Percentiles rank a stretch among this genome's conserved stretches.
Conservation (phyloP, 257 asterid species). For the Petrea volubilis region DNA sequence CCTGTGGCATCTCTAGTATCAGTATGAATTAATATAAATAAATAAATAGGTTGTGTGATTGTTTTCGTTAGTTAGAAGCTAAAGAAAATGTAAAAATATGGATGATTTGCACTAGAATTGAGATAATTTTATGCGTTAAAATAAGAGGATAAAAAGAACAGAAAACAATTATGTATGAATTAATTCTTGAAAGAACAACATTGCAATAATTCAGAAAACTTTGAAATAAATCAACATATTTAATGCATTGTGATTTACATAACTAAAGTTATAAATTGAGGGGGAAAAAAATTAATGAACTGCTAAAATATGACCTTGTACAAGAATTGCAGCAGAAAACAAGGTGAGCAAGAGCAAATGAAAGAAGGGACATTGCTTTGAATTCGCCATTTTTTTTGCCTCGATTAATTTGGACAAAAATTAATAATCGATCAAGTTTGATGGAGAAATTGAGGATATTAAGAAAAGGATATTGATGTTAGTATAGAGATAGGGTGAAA, state of each 20-base stretch:
- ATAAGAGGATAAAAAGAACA: not conserved
- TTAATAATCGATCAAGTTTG: not conserved
- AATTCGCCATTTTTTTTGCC: not conserved
- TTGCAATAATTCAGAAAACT: not conserved
- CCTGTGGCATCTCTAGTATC: slow-evolving; percentile 45
- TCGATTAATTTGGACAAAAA: not conserved
- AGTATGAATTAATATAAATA: too few species aligned
- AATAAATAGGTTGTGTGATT: too few species aligned
- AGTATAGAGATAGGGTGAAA: not conserved
- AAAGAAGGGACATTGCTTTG: not conserved
- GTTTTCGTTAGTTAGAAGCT: not conserved
- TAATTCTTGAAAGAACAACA: not conserved
- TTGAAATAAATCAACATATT: not conserved
- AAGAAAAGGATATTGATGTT: not conserved
- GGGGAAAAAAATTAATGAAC: too few species aligned
- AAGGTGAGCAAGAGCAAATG: not conserved
- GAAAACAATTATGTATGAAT: too few species aligned
- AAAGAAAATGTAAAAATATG: not conserved
- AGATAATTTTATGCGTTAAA: not conserved
- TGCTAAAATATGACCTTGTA: slow-evolving; percentile 16
- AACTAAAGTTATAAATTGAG: not conserved
- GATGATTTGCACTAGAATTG: not conserved
- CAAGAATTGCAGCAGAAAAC: slow-evolving; percentile 1
- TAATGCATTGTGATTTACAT: not conserved
- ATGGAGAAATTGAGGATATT: not conserved